Evolutionary conservation across 2,329 filamentous ascomycete genomes (phyloP).

Genomic region (Aspergillus japonicus): DNA sequence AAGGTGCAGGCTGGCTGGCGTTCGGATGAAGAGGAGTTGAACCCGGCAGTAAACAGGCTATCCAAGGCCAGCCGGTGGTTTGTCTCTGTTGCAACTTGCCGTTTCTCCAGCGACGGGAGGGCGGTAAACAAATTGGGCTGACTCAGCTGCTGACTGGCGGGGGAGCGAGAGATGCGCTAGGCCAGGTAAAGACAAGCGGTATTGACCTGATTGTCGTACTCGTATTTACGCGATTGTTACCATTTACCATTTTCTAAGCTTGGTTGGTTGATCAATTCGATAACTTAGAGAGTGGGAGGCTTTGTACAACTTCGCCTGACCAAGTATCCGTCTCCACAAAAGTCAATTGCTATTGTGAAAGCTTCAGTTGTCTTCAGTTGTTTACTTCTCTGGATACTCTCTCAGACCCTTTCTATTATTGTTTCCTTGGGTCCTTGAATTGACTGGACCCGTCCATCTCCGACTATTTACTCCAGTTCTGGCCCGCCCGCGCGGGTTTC

Average conservation of each 20-base stretch:
- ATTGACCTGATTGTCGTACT: neutral
- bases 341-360: neutral
- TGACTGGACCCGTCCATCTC: neutral
- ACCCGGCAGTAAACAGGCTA: neutral
- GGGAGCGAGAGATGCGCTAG: conserved; percentile 3
- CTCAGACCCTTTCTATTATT: neutral
- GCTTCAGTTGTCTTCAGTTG: too few relatives aligned
- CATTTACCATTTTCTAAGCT: too few relatives aligned
- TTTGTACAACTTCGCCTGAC: too few relatives aligned
- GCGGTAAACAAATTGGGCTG: conserved; percentile 36
- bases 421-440: too few relatives aligned
- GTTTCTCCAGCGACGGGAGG: conserved; percentile 34
- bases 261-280: neutral
- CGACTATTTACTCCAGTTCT: conserved; percentile 1
- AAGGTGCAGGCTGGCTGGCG: neutral
- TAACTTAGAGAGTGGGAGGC: neutral
- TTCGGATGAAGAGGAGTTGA: neutral
- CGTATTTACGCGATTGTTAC: neutral
- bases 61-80: neutral
- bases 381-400: neutral
- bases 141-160: conserved; percentile 24
- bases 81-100: conserved; percentile 4
- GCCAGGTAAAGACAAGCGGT: conserved; percentile 15
- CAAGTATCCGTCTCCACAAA: too few relatives aligned
- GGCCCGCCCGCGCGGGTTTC: conserved; percentile 13